Evolutionary conservation across 148 eudicot species (phyloP).

Genomic region (Rhododendron molle): DNA sequence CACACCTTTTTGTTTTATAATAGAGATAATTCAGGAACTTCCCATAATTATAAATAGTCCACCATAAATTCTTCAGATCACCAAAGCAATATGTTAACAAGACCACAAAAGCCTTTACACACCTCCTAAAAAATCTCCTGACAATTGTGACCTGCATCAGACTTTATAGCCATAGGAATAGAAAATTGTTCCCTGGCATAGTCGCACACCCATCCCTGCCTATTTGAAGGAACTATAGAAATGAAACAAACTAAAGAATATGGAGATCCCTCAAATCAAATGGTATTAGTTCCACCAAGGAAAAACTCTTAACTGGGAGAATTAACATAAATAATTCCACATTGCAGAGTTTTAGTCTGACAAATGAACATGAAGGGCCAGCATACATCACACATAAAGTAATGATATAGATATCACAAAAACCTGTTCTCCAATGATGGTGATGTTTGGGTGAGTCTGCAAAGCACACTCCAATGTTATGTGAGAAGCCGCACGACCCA

Average conservation of each 20-base stretch:
- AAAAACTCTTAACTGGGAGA: background rate
- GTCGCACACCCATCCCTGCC: background rate
- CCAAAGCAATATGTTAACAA: background rate
- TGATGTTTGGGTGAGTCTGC: constrained; percentile 85
- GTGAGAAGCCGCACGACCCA: constrained; percentile 96
- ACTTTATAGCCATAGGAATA: background rate
- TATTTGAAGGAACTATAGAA: background rate
- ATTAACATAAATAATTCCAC: background rate
- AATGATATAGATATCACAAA: background rate
- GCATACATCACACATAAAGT: background rate
- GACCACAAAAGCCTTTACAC: background rate
- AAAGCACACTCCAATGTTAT: constrained; percentile 90
- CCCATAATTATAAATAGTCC: background rate
- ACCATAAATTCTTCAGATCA: background rate
- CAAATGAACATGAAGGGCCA: background rate
- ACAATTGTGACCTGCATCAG: background rate
- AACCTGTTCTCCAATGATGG: constrained; percentile 93
- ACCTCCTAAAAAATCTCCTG: background rate
- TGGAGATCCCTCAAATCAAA: background rate
- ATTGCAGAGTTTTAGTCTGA: background rate
- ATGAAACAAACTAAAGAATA: background rate
- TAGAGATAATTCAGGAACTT: background rate
- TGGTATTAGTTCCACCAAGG: background rate
- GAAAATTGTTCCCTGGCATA: background rate
- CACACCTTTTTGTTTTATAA: too few relatives aligned